Percentiles rank a stretch among this genome's conserved stretches.
These are phyloP conservation scores for Penicillium waksmanii DNA, from an alignment of 495 filamentous ascomycete genomes.

Conservation along the genomic window DNA sequence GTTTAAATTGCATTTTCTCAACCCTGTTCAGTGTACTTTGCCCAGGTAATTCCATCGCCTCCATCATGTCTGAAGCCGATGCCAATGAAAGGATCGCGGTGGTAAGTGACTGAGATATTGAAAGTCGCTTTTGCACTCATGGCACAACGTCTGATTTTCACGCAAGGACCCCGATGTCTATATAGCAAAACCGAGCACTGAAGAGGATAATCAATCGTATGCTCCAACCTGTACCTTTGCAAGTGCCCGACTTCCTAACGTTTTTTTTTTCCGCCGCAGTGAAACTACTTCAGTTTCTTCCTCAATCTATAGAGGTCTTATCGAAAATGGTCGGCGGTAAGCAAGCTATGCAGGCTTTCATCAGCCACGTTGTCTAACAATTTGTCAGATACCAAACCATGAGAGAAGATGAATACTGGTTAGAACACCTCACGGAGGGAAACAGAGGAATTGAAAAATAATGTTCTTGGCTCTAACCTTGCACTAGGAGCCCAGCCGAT, in stretches of 20 bases:
- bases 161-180: conserved; percentile 1
- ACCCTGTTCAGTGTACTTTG: not conserved
- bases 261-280: not conserved
- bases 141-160: not conserved
- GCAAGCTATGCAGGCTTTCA: not conserved
- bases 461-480: not conserved
- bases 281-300: conserved; percentile 14
- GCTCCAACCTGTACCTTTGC: not conserved
- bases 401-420: conserved; percentile 6
- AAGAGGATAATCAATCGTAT: not conserved
- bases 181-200: not conserved
- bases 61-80: not conserved
- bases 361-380: not conserved
- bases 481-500: conserved; percentile 10
- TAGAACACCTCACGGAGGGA: not conserved
- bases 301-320: conserved; percentile 4
- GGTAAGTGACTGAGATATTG: not conserved
- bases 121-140: not conserved
- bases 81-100: not conserved
- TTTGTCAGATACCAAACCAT: conserved; percentile 11
- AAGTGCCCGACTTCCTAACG: not conserved
- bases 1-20: not conserved
- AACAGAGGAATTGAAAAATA: not conserved
- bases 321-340: conserved; percentile 15
- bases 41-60: not conserved